Percentiles rank a stretch among this genome's conserved stretches.
Evolutionary conservation across 306 rosid species (phyloP).

Genomic region (Aeschynomene evenia): DNA sequence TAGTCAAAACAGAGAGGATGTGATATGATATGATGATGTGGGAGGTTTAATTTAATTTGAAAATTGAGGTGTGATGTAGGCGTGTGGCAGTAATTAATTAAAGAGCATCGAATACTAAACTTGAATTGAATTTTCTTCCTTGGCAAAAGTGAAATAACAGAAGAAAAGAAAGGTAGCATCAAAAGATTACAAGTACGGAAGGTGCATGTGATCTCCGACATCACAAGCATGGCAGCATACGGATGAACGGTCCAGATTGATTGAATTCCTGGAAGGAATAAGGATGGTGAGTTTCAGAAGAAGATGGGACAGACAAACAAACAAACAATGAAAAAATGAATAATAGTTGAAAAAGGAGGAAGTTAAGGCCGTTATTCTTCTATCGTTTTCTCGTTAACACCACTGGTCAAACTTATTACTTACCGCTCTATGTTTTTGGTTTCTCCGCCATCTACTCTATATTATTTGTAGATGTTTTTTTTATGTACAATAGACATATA

Average conservation of each 20-base stretch:
- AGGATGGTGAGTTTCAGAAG: not conserved
- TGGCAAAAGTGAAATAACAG: constrained; percentile 29
- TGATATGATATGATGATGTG: not conserved
- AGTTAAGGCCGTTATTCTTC: constrained; percentile 25
- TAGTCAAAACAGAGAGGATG: not conserved
- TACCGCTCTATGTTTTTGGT: not conserved
- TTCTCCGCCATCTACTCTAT: not conserved
- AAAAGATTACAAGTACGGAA: constrained; percentile 32
- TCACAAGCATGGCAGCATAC: not conserved
- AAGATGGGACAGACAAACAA: no score
- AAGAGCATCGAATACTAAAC: not conserved
- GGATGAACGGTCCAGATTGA: not conserved
- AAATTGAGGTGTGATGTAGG: not conserved
- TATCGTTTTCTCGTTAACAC: not conserved
- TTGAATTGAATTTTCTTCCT: not conserved
- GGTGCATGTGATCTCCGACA: not conserved
- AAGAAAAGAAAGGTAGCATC: constrained; percentile 11
- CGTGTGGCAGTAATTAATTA: not conserved
- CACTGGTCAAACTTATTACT: not conserved
- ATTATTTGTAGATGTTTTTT: no score
- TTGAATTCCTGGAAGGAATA: not conserved
- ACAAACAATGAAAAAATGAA: not conserved
- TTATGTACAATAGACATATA: no score
- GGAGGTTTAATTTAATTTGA: not conserved
- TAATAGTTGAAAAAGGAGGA: not conserved